A percentile compares a stretch with the other conserved stretches of the same genome.
These are phyloP conservation scores for Lactarius tabidus DNA, from an alignment of 768 basidiomycete genomes.

Conservation along the genomic window DNA sequence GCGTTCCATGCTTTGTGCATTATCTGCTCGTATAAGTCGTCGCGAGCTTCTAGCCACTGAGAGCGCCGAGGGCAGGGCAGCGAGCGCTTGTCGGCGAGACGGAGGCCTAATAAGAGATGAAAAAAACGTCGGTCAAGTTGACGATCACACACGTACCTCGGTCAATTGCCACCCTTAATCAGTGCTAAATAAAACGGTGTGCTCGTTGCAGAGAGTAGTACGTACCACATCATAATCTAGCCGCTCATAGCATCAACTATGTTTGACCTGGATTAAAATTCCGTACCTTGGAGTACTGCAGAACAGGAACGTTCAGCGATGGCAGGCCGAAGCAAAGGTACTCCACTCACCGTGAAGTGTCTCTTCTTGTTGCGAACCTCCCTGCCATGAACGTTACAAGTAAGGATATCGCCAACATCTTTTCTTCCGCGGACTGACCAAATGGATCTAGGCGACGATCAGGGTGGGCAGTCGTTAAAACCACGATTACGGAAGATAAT, in stretches of 20 bases:
- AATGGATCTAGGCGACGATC: slow-evolving; percentile 58
- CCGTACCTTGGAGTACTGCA: slow-evolving; percentile 74
- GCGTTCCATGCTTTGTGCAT: slow-evolving; percentile 86
- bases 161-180: slow-evolving; percentile 85
- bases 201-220: slow-evolving; percentile 7
- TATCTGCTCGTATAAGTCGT: slow-evolving; percentile 88
- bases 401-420: slow-evolving; percentile 22
- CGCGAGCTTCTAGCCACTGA: slow-evolving; percentile 73
- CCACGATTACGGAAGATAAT: slow-evolving; percentile 2
- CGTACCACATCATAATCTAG: slow-evolving; percentile 87
- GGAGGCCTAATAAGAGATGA: slow-evolving; percentile 48
- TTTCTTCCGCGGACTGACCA: slow-evolving; percentile 51
- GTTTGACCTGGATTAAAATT: neutral
- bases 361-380: slow-evolving; percentile 85
- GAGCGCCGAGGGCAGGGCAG: slow-evolving; percentile 74
- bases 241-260: neutral
- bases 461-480: slow-evolving; percentile 10
- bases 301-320: neutral
- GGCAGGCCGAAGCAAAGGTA: neutral
- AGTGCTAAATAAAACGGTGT: slow-evolving; percentile 1
- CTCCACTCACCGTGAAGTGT: slow-evolving; percentile 69
- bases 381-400: slow-evolving; percentile 42
- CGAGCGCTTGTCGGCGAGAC: slow-evolving; percentile 92
- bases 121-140: neutral
- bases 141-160: slow-evolving; percentile 47